Percentiles rank a stretch among this genome's conserved stretches.
Evolutionary conservation across 2,329 filamentous ascomycete species (phyloP).

Genomic region (Colletotrichum shisoi): DNA sequence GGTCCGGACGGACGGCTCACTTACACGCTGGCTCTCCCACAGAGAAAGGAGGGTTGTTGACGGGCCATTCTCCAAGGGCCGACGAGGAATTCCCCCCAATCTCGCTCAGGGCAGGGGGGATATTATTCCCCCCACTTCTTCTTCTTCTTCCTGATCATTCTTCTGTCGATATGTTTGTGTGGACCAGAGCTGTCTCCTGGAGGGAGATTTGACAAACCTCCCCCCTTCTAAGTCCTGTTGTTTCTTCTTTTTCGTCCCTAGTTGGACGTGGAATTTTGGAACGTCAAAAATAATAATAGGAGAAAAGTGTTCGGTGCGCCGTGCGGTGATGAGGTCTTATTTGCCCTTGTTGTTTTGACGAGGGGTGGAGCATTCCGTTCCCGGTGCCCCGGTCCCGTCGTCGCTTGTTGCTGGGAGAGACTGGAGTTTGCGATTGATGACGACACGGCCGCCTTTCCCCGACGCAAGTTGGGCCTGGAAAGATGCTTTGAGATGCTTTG

Average conservation of each 20-base stretch:
- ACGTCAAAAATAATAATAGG: not conserved
- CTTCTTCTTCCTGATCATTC: not conserved
- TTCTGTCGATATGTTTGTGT: not conserved
- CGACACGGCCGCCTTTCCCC: constrained; percentile 5
- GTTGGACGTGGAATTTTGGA: not conserved
- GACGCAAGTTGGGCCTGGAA: not conserved
- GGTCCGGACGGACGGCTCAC: not conserved
- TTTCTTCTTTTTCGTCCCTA: no score
- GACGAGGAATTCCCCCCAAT: constrained; percentile 5
- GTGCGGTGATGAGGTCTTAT: constrained; percentile 17
- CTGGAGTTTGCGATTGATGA: constrained; percentile 14
- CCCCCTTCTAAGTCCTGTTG: no score
- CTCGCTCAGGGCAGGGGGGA: constrained; percentile 3
- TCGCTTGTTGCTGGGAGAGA: constrained; percentile 12
- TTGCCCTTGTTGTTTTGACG: constrained; percentile 16
- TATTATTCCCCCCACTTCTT: not conserved
- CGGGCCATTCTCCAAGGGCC: not conserved
- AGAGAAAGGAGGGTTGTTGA: not conserved
- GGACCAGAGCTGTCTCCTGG: not conserved
- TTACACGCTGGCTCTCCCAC: not conserved
- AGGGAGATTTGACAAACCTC: not conserved
- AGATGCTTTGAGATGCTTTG: not conserved
- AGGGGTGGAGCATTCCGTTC: not conserved
- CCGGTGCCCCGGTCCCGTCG: constrained; percentile 2
- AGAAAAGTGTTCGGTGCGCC: constrained; percentile 1